Evolutionary conservation across 371 early-diverging fungal species (phyloP), one percentile per base, ranked within the genome.

Genomic region (Apophysomyces variabilis): DNA sequence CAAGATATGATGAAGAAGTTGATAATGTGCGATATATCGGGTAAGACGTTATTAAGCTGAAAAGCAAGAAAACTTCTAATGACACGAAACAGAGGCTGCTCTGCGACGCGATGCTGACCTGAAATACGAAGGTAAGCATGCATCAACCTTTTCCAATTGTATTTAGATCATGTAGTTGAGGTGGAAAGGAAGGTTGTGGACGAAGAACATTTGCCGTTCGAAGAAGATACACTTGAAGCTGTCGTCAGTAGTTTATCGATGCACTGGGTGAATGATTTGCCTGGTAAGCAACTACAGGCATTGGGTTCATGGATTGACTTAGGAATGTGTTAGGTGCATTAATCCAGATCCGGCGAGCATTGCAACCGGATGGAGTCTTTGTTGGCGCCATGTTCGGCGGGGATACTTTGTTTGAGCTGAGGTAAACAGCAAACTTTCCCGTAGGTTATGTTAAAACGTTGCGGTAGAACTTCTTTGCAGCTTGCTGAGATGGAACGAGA

Each of bases 241-340:
- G 90, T 96, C 11, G 81, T 98, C 39, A 93, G 93, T 73, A 92
- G 89, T 61, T 61, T 97, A 66, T 88, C 92, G 0, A 74, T 97
- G 81, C 96, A 98, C 73, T 98, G 98, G 98, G 89, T 96, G 56
- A 98, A 98, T 66, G 97, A 98, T 76, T 83, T 98, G 47, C 95
- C 95, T 26, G 96, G 93, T 77, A 69, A 41, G 54, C 46, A 3
- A 1, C 45, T 11, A 26, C 61, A 7, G 14, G 45, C 12, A 45
- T 18, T 36, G 26, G 54, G 11, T 8, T 7, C 18, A 18, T 26
- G 38, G 32, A 4, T 14, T 45, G 13, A 41, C 46, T 54, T 6
- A 16, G 36, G 13, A 35, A 13, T 35, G 32, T 6, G 18, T 4
- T 50, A 87, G 86, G 92, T 0, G 80, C 93, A 46, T 76, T 97